These are phyloP conservation scores for Cetraspora pellucida DNA, from an alignment of 192 early-diverging fungal genomes.

Conservation along the genomic window DNA sequence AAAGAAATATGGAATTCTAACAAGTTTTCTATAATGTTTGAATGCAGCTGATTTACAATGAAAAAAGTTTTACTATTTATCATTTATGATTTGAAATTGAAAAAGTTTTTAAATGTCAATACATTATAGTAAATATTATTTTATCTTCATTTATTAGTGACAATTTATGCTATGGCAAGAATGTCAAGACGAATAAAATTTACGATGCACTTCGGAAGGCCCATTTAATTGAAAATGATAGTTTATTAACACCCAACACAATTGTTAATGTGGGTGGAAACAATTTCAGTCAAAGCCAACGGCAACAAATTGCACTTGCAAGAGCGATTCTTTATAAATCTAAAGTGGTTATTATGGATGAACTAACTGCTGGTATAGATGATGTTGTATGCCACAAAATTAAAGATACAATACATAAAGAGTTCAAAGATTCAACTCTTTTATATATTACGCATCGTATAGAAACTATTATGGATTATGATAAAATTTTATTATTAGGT, in stretches of 20 bases:
- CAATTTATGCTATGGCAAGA: conserved; percentile 50
- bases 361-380: conserved; percentile 69
- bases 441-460: conserved; percentile 91
- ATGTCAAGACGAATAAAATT: conserved; percentile 58
- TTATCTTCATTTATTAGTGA: not conserved
- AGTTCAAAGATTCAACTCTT: conserved; percentile 77
- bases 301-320: conserved; percentile 82
- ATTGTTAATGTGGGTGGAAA: conserved; percentile 68
- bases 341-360: conserved; percentile 56
- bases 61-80: not conserved
- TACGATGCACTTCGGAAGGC: conserved; percentile 71
- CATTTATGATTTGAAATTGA: not conserved
- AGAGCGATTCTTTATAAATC: conserved; percentile 74
- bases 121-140: too few species aligned
- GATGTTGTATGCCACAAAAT: conserved; percentile 82
- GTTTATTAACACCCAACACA: conserved; percentile 52
- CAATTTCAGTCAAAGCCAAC: conserved; percentile 82
- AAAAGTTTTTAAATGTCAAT: too few species aligned
- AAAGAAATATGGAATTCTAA: too few species aligned
- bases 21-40: too few species aligned
- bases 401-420: conserved; percentile 80
- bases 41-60: too few species aligned
- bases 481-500: conserved; percentile 71
- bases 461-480: conserved; percentile 83
- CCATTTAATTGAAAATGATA: conserved; percentile 52